These are phyloP conservation scores for Pilatotrama ljubarskyi DNA, from an alignment of 768 basidiomycete species.

Conservation along the genomic window DNA sequence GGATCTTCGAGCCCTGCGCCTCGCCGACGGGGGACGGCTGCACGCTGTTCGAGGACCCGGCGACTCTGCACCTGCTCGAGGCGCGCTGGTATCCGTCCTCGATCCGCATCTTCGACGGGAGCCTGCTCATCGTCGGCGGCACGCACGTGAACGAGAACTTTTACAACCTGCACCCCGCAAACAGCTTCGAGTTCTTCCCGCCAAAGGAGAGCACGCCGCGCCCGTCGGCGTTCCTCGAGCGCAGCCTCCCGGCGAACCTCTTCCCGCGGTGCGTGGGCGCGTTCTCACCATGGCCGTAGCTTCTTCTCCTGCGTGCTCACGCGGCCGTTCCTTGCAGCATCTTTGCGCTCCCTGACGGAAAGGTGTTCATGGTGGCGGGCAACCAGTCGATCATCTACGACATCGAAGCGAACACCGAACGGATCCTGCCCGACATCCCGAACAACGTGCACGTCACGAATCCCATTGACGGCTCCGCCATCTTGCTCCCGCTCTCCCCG, in stretches of 20 bases:
- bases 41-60: constrained; percentile 64
- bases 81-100: constrained; percentile 82
- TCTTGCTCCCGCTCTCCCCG: constrained; percentile 69
- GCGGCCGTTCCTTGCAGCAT: constrained; percentile 75
- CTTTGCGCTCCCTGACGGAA: constrained; percentile 71
- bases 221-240: constrained; percentile 30
- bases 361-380: constrained; percentile 75
- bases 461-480: constrained; percentile 74
- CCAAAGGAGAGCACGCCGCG: constrained; percentile 52
- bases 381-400: constrained; percentile 79
- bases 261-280: constrained; percentile 59
- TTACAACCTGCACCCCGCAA: constrained; percentile 76
- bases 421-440: constrained; percentile 63
- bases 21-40: constrained; percentile 50
- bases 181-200: constrained; percentile 81
- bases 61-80: constrained; percentile 65
- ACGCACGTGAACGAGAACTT: constrained; percentile 83
- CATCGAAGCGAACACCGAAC: constrained; percentile 64
- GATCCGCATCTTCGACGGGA: constrained; percentile 68
- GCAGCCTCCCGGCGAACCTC: constrained; percentile 26
- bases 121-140: constrained; percentile 81
- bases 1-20: constrained; percentile 69
- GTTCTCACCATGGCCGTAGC: constrained; percentile 60
- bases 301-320: constrained; percentile 52
- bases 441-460: constrained; percentile 82